Evolutionary conservation across 139 green algal species (phyloP), one percentile per base, ranked within the genome.

Genomic region (Marvania coccoides): DNA sequence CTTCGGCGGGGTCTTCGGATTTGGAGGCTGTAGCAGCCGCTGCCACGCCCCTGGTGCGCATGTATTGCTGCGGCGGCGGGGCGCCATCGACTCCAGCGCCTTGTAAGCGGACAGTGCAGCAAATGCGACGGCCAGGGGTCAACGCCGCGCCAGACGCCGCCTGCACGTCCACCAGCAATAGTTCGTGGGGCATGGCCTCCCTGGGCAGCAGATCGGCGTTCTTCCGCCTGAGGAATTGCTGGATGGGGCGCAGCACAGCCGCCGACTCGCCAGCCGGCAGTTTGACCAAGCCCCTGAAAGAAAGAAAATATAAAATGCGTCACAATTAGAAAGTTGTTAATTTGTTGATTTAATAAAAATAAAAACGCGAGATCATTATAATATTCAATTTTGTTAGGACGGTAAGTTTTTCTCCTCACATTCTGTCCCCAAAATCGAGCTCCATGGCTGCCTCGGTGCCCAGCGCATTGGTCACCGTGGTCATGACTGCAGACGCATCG

Each of bases 381-480:
- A n/a, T n/a, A n/a, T n/a, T n/a, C n/a, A n/a, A n/a, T n/a, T n/a
- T n/a, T n/a, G n/a, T n/a, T n/a, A n/a, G n/a, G n/a, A n/a, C n/a
- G n/a, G n/a, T n/a, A n/a, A n/a, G n/a, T 9, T 28, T 48, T 12
- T 15, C 58, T 15, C 6, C 78, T 64, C 40, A 84, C 75, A 84
- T 56, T 14, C 56, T 14, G 61, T 79, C 65, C 1, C 85, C 86
- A 68, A 79, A 84, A 55, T 93, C 81, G 3, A 91, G 74, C 56
- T 89, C 78, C 75, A 90, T 63, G 15, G 83, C 58, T 0, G 71
- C 79, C 6, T 64, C 24, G 3, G 79, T 63, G 1, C 83, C 87
- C 63, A 93, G 81, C 53, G 59, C 63, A 64, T 93, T 93, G 28
- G 69, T 40, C 35, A 92, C 73, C n/a, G 69, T 63, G 15, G 33